Conservation (phyloP, 2,329 filamentous ascomycete species). For the Aspergillus novoparasiticus region DNA sequence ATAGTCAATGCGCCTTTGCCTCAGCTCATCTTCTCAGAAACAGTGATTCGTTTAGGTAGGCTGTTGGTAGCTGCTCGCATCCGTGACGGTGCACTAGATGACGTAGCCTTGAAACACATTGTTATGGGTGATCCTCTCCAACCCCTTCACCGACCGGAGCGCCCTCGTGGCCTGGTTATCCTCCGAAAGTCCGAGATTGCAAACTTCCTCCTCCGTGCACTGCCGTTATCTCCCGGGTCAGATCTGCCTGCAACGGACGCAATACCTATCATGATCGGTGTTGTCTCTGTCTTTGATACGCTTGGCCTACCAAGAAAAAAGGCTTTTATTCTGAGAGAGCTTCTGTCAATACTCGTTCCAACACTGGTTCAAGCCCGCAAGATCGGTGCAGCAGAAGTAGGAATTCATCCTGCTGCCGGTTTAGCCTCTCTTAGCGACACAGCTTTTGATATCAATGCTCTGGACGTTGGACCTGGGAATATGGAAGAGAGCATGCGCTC, state of each 20-base stretch:
- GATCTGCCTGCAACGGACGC: constrained; percentile 74
- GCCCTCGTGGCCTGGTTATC: constrained; percentile 45
- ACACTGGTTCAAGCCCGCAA: constrained; percentile 89
- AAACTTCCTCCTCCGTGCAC: constrained; percentile 67
- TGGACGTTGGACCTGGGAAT: constrained; percentile 44
- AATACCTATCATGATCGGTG: constrained; percentile 78
- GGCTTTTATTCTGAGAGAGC: constrained; percentile 82
- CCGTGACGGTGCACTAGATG: constrained; percentile 54
- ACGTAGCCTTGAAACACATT: constrained; percentile 60
- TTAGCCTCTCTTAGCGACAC: constrained; percentile 69
- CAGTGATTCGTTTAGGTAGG: constrained; percentile 57
- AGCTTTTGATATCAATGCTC: constrained; percentile 46
- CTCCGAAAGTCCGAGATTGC: constrained; percentile 64
- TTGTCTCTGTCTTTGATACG: constrained; percentile 79
- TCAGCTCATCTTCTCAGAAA: constrained; percentile 58
- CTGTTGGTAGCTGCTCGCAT: constrained; percentile 55
- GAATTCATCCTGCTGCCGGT: constrained; percentile 90
- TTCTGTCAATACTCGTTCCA: constrained; percentile 79
- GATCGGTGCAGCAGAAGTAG: constrained; percentile 90
- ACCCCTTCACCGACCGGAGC: constrained; percentile 35
- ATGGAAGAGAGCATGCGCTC: constrained; percentile 46
- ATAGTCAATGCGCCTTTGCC: constrained; percentile 57
- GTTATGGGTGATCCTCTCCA: constrained; percentile 54
- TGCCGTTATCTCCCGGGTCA: constrained; percentile 63
- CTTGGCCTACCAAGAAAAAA: constrained; percentile 86